These are phyloP conservation scores for Escovopsis sp. DNA, from an alignment of 2,329 filamentous ascomycete species.

Conservation along the genomic window DNA sequence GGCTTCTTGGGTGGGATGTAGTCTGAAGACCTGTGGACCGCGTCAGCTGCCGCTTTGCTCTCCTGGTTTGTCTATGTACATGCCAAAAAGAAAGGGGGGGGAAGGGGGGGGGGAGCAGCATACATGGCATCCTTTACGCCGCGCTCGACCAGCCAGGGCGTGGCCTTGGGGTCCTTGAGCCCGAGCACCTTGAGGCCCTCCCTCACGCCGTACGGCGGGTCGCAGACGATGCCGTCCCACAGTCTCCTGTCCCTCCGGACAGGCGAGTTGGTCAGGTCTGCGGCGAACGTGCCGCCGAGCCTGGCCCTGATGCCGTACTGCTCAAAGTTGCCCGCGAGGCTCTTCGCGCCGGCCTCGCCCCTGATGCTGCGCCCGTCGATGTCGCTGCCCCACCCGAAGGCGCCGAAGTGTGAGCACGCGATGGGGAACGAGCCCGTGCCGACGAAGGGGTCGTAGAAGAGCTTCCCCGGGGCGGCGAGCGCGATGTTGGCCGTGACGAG, in stretches of 20 bases:
- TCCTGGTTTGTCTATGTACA: background rate
- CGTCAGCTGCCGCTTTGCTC: constrained; percentile 4
- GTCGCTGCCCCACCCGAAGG: constrained; percentile 71
- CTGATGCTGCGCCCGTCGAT: constrained; percentile 85
- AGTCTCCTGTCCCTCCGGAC: constrained; percentile 40
- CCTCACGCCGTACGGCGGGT: constrained; percentile 89
- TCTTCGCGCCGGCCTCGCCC: constrained; percentile 45
- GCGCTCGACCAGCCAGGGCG: constrained; percentile 47
- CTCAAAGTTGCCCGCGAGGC: constrained; percentile 55
- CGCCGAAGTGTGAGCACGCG: constrained; percentile 81
- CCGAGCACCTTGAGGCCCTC: constrained; percentile 86
- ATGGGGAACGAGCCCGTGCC: constrained; percentile 89
- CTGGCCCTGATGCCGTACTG: constrained; percentile 59
- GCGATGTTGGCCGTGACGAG: constrained; percentile 87
- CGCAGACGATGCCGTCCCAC: constrained; percentile 85
- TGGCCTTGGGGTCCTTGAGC: constrained; percentile 49
- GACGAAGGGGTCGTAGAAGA: constrained; percentile 92
- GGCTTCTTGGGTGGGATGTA: constrained; percentile 83
- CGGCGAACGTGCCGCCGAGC: constrained; percentile 67
- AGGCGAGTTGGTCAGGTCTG: constrained; percentile 80
- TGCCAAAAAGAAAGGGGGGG: too few relatives aligned
- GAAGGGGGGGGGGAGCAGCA: constrained; percentile 14
- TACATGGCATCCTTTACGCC: constrained; percentile 57
- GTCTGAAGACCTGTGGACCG: constrained; percentile 28
- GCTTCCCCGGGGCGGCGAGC: constrained; percentile 62